These are phyloP conservation scores for Fusarium sp. DNA, from an alignment of 2,329 filamentous ascomycete genomes.

Conservation along the genomic window DNA sequence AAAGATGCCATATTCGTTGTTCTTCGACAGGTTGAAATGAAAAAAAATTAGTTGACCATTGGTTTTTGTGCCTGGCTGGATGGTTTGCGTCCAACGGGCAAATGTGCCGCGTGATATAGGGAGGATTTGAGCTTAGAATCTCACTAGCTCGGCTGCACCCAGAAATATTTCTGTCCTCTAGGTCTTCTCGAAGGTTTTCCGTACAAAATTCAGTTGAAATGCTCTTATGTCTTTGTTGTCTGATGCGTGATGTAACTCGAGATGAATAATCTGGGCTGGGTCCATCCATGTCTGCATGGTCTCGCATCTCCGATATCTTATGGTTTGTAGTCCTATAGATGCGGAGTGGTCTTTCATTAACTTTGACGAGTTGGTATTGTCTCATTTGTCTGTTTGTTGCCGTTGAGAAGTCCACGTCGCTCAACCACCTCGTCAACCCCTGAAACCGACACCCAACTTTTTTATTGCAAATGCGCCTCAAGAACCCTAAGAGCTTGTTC, in stretches of 20 bases:
- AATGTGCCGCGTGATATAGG: slow-evolving; percentile 33
- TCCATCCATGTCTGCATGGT: too few relatives aligned
- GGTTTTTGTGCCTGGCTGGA: slow-evolving; percentile 45
- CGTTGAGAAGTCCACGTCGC: not conserved
- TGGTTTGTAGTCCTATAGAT: too few relatives aligned
- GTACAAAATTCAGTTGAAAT: slow-evolving; percentile 50
- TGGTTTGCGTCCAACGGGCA: slow-evolving; percentile 27
- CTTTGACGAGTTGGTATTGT: too few relatives aligned
- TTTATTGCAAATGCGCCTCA: rapidly evolving
- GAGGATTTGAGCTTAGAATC: slow-evolving; percentile 40
- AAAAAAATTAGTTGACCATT: slow-evolving; percentile 49
- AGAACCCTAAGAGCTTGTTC: rapidly evolving
- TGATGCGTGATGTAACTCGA: not conserved
- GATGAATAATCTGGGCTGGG: not conserved
- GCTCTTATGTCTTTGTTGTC: slow-evolving; percentile 27
- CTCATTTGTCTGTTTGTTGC: not conserved
- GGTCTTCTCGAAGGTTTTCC: slow-evolving; percentile 49
- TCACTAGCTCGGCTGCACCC: slow-evolving; percentile 46
- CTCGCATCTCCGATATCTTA: too few relatives aligned
- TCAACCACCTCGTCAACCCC: not conserved
- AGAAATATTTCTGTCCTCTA: slow-evolving; percentile 48
- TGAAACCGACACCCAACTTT: not conserved
- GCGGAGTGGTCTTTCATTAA: too few relatives aligned
- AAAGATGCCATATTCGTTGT: slow-evolving; percentile 45
- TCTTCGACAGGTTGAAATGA: slow-evolving; percentile 49